Evolutionary conservation across 2,329 filamentous ascomycete species (phyloP), one percentile per base, ranked within the genome.

Genomic region (Esteya vermicola): DNA sequence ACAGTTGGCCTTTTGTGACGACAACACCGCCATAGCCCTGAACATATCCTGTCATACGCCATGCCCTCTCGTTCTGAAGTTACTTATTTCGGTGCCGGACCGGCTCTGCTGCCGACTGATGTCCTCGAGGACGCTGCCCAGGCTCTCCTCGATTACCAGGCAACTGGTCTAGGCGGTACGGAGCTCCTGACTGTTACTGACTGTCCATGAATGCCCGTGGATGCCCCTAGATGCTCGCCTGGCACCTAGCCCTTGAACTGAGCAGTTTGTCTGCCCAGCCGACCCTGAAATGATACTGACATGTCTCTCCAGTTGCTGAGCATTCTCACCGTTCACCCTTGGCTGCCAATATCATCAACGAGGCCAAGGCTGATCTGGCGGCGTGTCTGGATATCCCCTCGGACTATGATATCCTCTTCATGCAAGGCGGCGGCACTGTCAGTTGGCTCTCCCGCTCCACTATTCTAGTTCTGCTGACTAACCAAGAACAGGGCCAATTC

Each of bases 351-450:
- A 85, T 96, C 52, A 72, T 96, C 49, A 78, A 81, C 46, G 70
- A 83, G 47, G 72, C 85, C 46, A 91, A 93, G 58, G 71, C 75
- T 26, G 76, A 82, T 46, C 70, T 96, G 10, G 69, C 72, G 27
- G 65, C 64, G 19, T 81, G 84, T 49, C 78, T 94, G 42, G 81
- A 89, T 51, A 80, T 96, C 41, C 85, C 55, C 1, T 74, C 81
- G 49, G 78, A 83, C 57, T 94, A 95, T 61, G 85, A 94, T 45
- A 72, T 94, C 41, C 62, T 94, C 18, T 89, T 93, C 60, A 81
- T 93, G 68, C 83, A 91, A 57, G 84, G 74, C 45, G 88, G 89
- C 43, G 89, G 88, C 45, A 85, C 71, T 37, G 31, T 33, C 18
- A 2, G 31, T 33, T n/a, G n/a, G n/a, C n/a, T n/a, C n/a, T n/a